Evolutionary conservation across 2,329 filamentous ascomycete genomes (phyloP).

Genomic region (Huntiella moniliformis): DNA sequence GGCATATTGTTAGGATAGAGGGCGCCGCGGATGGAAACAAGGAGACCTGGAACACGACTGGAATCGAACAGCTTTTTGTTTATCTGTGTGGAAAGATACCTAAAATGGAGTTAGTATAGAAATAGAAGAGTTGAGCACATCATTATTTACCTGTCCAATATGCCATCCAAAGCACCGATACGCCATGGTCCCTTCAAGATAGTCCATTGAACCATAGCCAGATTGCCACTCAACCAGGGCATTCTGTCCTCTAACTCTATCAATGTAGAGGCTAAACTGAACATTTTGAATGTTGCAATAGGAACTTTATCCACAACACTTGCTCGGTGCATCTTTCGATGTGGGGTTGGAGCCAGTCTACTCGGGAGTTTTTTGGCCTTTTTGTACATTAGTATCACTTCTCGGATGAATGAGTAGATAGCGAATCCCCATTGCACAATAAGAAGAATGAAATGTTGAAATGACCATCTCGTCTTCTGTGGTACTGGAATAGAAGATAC

Average conservation of each 20-base stretch:
- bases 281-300: slow-evolving; percentile 59
- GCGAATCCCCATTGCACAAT: slow-evolving; percentile 35
- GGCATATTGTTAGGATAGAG: slow-evolving; percentile 76
- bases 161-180: slow-evolving; percentile 55
- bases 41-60: slow-evolving; percentile 43
- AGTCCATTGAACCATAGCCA: slow-evolving; percentile 60
- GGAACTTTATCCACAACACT: slow-evolving; percentile 29
- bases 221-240: slow-evolving; percentile 68
- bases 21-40: slow-evolving; percentile 53
- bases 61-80: slow-evolving; percentile 41
- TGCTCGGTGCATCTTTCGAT: slow-evolving; percentile 10
- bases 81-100: slow-evolving; percentile 39
- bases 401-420: slow-evolving; percentile 44
- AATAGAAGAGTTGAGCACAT: not conserved
- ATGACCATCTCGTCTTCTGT: slow-evolving; percentile 19
- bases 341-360: slow-evolving; percentile 11
- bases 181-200: slow-evolving; percentile 55
- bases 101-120: slow-evolving; percentile 16
- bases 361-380: slow-evolving; percentile 14
- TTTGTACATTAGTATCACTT: slow-evolving; percentile 27
- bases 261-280: slow-evolving; percentile 53
- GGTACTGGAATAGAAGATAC: not conserved
- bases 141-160: slow-evolving; percentile 69
- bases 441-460: slow-evolving; percentile 34
- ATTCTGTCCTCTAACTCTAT: slow-evolving; percentile 61